Base-by-base conservation (phyloP, 108 stramenopile species). In the Aurantiochytrium sp. region DNA sequence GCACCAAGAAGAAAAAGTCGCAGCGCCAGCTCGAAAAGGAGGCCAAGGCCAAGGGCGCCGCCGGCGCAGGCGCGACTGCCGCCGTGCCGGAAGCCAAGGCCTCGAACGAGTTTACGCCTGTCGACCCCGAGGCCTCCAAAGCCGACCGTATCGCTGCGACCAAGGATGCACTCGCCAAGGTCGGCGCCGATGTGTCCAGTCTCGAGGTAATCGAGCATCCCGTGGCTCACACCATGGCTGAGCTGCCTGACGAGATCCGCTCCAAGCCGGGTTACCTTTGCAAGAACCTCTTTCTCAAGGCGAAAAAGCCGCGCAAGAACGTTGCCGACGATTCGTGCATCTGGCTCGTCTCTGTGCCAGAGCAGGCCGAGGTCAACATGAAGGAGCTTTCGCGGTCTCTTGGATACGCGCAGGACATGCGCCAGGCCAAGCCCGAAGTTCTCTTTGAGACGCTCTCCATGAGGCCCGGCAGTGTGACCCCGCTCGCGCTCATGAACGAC, bases 251-350 rank as follows among this genome's bases (percentile, higher is more conserved):
- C 42, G 89, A 35, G 35, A 5, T 88, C 19, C 18, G 21, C 5
- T 18, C 87, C 45, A 21, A 47, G 43, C 10, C 42, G 1, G 89
- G 87, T 5, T 89, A 21, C 8, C 29, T 69, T 4, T 59, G 58
- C 83, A 90, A 90, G 87, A 90, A 90, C 83, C 43, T 90, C 35
- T 87, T 90, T 21, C 44, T 90, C 45, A 90, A 90, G 87, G 87
- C 87, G 23, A 87, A 87, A 55, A 87, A 87, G 58, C 53, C 87
- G 19, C 87, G 87, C 49, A 57, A 53, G 53, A 55, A 29, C 35
- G 87, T 57, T 18, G 28, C 8, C 53, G 4, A 53, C 89, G 87
- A 87, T 59, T 90, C 87, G 25, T 58, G 58, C 58, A 58, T 87
- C 18, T 87, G 89, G 89, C 89, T 76, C 23, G 44, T 87, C n/a